Evolutionary conservation across 257 asterid genomes (phyloP).

Genomic region (Hygrophila difformis): DNA sequence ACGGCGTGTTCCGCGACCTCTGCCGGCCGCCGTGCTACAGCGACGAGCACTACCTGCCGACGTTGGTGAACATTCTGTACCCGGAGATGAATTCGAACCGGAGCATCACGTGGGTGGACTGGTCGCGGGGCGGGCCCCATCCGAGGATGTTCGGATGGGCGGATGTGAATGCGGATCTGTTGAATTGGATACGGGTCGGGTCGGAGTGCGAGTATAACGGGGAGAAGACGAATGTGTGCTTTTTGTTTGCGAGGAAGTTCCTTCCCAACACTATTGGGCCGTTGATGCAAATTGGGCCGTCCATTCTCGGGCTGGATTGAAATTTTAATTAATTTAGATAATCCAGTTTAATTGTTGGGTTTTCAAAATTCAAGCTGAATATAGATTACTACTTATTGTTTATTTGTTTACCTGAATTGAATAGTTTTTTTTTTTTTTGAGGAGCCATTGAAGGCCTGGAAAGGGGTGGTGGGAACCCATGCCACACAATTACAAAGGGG

Average conservation of each 20-base stretch:
- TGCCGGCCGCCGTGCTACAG: conserved; percentile 48
- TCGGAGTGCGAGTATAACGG: conserved; percentile 47
- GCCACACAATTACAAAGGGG: too few species aligned
- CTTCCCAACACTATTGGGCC: conserved; percentile 33
- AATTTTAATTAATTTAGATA: too few species aligned
- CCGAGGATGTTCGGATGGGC: conserved; percentile 46
- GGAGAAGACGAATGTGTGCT: conserved; percentile 28
- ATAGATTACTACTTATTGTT: too few species aligned
- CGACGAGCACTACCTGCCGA: conserved; percentile 56
- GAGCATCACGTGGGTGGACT: conserved; percentile 48
- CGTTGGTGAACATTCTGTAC: conserved; percentile 40
- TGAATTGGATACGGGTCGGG: conserved; percentile 30
- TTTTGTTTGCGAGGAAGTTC: conserved; percentile 69
- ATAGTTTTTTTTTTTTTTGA: neutral
- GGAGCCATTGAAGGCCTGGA: too few species aligned
- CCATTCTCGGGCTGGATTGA: conserved; percentile 31
- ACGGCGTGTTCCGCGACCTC: conserved; percentile 21
- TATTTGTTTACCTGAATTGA: too few species aligned
- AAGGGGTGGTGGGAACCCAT: too few species aligned
- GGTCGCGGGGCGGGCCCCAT: conserved; percentile 67
- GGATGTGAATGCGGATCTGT: conserved; percentile 36
- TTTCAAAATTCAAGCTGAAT: too few species aligned
- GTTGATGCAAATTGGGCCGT: conserved; percentile 40
- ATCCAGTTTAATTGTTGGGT: too few species aligned
- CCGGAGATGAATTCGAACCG: conserved; percentile 37